phyloP scores from a whole-genome alignment of 2,329 filamentous ascomycete genomes.

The Penicillium sp. region DNA sequence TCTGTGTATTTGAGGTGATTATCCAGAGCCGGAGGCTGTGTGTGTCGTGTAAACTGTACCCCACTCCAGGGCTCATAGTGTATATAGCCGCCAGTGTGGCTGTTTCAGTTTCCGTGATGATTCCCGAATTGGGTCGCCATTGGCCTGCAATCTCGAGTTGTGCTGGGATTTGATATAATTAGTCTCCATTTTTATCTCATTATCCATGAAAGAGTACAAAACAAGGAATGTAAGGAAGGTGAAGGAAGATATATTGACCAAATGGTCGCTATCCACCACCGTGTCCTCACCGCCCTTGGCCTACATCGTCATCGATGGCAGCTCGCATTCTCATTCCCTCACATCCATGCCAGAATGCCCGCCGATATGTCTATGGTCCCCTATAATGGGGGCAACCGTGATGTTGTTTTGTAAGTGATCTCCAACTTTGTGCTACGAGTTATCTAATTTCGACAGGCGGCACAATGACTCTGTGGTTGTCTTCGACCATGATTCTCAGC shows the following conservation, averaged over 20 bases:
- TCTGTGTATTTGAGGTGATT: neutral
- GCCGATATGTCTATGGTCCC: slow-evolving; percentile 39
- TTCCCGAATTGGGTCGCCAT: neutral
- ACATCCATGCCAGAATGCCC: slow-evolving; percentile 24
- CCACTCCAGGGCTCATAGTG: neutral
- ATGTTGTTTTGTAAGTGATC: slow-evolving; percentile 38
- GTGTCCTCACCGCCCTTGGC: slow-evolving; percentile 1
- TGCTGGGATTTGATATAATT: neutral
- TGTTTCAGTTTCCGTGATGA: neutral
- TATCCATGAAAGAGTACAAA: neutral
- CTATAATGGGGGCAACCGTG: slow-evolving; percentile 35
- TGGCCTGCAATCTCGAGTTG: neutral
- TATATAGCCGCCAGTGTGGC: neutral
- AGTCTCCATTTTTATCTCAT: neutral
- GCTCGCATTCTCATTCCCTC: neutral
- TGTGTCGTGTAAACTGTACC: slow-evolving; percentile 1
- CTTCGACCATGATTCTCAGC: slow-evolving; percentile 73
- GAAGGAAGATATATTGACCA: neutral
- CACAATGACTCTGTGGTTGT: slow-evolving; percentile 89
- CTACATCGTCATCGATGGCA: slow-evolving; percentile 7
- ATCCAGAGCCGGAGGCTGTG: neutral
- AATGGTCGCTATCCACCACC: neutral
- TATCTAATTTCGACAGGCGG: slow-evolving; percentile 51
- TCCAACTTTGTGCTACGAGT: neutral
- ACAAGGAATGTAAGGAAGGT: neutral